Conservation (phyloP, 1,284 basidiomycete species). For the Laetiporus sulphureus region DNA sequence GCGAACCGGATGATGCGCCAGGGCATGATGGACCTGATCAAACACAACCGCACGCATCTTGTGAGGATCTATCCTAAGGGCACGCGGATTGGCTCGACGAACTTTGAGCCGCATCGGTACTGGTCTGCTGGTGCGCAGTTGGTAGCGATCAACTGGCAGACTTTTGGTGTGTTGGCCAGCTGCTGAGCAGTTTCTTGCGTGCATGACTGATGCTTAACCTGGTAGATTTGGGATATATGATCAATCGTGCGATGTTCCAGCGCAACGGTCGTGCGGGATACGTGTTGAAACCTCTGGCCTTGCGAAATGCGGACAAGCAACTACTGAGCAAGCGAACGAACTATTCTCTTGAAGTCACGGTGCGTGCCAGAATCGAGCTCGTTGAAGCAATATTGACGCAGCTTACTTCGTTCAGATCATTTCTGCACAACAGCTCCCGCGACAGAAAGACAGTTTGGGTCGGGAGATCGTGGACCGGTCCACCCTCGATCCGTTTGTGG, state of each 20-base stretch:
- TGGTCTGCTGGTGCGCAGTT: conserved; percentile 91
- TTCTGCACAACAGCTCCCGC: conserved; percentile 90
- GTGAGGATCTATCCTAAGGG: conserved; percentile 91
- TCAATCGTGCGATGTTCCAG: conserved; percentile 94
- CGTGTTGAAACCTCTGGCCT: conserved; percentile 82
- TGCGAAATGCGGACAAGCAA: conserved; percentile 65
- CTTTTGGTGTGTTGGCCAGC: conserved; percentile 56
- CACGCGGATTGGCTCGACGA: conserved; percentile 75
- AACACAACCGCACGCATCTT: conserved; percentile 84
- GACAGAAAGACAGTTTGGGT: conserved; percentile 59
- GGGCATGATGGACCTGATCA: conserved; percentile 69
- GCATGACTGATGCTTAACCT: neutral
- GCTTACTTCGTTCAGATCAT: conserved; percentile 49
- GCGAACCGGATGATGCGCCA: conserved; percentile 62
- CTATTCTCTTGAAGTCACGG: conserved; percentile 62
- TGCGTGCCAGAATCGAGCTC: conserved; percentile 27
- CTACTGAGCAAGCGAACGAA: conserved; percentile 47
- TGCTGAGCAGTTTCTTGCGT: neutral
- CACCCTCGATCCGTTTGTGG: conserved; percentile 70
- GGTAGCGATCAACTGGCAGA: conserved; percentile 99
- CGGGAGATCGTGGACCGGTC: conserved; percentile 56
- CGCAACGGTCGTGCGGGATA: conserved; percentile 84
- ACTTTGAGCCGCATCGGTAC: conserved; percentile 86
- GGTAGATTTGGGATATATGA: conserved; percentile 78
- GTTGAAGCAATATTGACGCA: neutral